Conservation (phyloP, 805 yeast genomes). For the Starmerella tilneyi region DNA sequence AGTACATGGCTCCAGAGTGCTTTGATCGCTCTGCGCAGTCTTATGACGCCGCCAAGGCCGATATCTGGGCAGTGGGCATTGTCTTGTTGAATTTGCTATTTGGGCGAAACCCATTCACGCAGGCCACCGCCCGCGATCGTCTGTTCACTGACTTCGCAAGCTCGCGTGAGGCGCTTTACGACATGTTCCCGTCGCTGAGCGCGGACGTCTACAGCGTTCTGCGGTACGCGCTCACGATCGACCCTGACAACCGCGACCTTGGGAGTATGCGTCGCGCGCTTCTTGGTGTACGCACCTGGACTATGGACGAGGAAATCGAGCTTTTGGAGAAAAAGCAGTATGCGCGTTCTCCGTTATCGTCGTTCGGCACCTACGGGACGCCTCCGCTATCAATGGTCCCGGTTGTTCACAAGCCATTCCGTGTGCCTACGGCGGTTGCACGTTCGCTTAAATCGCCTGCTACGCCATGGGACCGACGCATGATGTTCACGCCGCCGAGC, state of each 20-base stretch:
- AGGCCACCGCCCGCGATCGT: conserved; percentile 71
- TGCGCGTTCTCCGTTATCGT: conserved; percentile 1
- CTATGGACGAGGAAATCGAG: conserved; percentile 67
- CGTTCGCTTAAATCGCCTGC: conserved; percentile 20
- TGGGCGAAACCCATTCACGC: conserved; percentile 76
- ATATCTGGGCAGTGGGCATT: conserved; percentile 83
- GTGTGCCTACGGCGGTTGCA: conserved; percentile 25
- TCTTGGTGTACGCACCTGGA: conserved; percentile 50
- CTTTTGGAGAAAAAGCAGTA: conserved; percentile 27
- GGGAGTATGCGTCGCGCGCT: conserved; percentile 51
- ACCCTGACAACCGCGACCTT: conserved; percentile 75
- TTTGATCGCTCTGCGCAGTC: conserved; percentile 43
- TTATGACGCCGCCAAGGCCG: conserved; percentile 73
- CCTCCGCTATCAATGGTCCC: conserved; percentile 17
- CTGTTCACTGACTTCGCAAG: conserved; percentile 75
- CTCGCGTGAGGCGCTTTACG: conserved; percentile 81
- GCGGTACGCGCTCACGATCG: conserved; percentile 66
- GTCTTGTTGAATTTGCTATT: conserved; percentile 75
- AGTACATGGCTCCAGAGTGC: conserved; percentile 92
- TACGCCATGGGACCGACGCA: conserved; percentile 24
- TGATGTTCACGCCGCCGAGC: conserved; percentile 26
- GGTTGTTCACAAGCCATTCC: conserved; percentile 24
- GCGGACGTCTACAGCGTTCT: conserved; percentile 77
- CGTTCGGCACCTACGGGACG: conserved; percentile 6
- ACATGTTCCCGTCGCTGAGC: conserved; percentile 81